Conservation (phyloP, 2,329 filamentous ascomycete species). For the Harringtonia lauricola region DNA sequence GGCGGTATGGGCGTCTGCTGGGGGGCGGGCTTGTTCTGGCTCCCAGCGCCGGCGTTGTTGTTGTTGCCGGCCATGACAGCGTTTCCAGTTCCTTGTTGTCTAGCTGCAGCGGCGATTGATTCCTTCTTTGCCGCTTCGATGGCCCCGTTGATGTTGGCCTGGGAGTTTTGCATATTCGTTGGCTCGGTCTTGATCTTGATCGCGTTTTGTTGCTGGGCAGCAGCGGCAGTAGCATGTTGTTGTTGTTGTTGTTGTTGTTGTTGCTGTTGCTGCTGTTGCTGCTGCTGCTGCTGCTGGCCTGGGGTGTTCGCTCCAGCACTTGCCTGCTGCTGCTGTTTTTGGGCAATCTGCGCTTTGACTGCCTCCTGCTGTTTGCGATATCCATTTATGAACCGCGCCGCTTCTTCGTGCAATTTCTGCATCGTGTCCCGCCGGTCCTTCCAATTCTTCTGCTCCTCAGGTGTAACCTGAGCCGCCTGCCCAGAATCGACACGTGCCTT, state of each 20-base stretch:
- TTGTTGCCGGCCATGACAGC: no score
- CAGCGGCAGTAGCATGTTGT: constrained; percentile 3
- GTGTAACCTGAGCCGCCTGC: constrained; percentile 30
- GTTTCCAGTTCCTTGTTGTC: constrained; percentile 9
- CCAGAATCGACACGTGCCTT: constrained; percentile 30
- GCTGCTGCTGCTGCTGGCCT: constrained; percentile 8
- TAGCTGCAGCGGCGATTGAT: constrained; percentile 18
- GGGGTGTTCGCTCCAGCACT: constrained; percentile 9
- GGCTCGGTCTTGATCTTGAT: constrained; percentile 17
- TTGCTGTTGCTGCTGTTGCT: constrained; percentile 6
- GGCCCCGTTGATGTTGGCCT: constrained; percentile 30
- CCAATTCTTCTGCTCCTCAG: constrained; percentile 35
- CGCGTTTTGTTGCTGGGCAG: constrained; percentile 8
- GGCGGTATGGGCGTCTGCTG: constrained; percentile 14
- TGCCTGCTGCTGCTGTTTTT: constrained; percentile 11
- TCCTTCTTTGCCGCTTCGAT: constrained; percentile 35
- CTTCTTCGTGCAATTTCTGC: constrained; percentile 33
- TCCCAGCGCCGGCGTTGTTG: background rate
- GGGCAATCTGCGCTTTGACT: constrained; percentile 9
- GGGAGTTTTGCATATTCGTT: constrained; percentile 19
- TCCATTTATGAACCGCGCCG: constrained; percentile 34
- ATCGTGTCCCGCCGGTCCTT: constrained; percentile 31
- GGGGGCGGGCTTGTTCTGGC: constrained; percentile 6
- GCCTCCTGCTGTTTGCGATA: constrained; percentile 34
- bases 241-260: constrained; percentile 12